phyloP scores from a whole-genome alignment of 2,329 filamentous ascomycete species.

The Colletotrichum incanum region DNA sequence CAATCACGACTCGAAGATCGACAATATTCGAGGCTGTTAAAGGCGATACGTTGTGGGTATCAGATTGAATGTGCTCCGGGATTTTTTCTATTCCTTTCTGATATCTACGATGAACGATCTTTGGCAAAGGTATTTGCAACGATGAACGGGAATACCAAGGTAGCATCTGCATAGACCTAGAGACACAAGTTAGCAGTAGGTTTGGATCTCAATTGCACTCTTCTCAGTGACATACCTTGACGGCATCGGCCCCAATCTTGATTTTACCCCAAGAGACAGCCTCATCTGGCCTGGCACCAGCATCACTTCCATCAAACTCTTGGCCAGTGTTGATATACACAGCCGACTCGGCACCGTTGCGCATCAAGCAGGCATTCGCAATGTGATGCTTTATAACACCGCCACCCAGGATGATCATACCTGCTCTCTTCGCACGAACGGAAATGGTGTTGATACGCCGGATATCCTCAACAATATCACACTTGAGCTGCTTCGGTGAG shows the following conservation, averaged over 20 bases:
- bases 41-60: background rate
- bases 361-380: slow-evolving; percentile 96
- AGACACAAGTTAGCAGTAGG: background rate
- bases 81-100: slow-evolving; percentile 20
- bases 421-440: slow-evolving; percentile 87
- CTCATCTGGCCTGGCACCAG: slow-evolving; percentile 94
- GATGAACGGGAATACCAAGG: slow-evolving; percentile 76
- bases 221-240: slow-evolving; percentile 77
- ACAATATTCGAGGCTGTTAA: background rate
- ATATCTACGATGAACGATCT: slow-evolving; percentile 50
- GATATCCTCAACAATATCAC: slow-evolving; percentile 96
- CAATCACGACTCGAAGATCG: background rate
- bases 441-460: slow-evolving; percentile 93
- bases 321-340: slow-evolving; percentile 98
- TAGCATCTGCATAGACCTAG: slow-evolving; percentile 76
- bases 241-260: slow-evolving; percentile 86
- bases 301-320: slow-evolving; percentile 98
- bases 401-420: slow-evolving; percentile 96
- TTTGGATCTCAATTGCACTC: background rate
- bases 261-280: slow-evolving; percentile 99
- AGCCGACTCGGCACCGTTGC: slow-evolving; percentile 95
- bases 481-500: slow-evolving; percentile 83
- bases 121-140: slow-evolving; percentile 79
- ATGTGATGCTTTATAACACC: slow-evolving; percentile 99
- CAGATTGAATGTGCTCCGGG: background rate